Evolutionary conservation across 495 filamentous ascomycete species (phyloP).

Genomic region (Apiosordaria backusii): DNA sequence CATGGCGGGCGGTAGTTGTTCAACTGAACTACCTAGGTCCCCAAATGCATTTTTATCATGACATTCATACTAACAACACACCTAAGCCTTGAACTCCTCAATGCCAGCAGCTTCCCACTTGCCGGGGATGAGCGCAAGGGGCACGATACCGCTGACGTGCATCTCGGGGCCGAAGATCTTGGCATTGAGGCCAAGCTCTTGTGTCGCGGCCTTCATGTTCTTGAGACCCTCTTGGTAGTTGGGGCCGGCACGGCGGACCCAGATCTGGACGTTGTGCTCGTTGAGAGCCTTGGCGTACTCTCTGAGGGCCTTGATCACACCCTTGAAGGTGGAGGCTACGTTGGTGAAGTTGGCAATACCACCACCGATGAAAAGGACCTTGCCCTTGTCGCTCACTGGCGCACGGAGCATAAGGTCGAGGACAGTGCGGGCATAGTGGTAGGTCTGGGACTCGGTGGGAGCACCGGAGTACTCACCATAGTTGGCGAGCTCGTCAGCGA

Average conservation of each 20-base stretch:
- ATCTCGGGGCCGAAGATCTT: slow-evolving; percentile 98
- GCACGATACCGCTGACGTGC: slow-evolving; percentile 67
- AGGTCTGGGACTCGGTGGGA: slow-evolving; percentile 96
- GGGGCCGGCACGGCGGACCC: slow-evolving; percentile 97
- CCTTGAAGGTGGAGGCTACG: slow-evolving; percentile 98
- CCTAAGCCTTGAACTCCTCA: slow-evolving; percentile 53
- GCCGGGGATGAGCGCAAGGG: slow-evolving; percentile 57
- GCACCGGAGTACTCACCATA: slow-evolving; percentile 99
- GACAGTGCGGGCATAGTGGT: slow-evolving; percentile 95
- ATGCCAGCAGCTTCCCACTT: slow-evolving; percentile 49
- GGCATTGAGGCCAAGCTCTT: slow-evolving; percentile 89
- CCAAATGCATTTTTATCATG: not conserved
- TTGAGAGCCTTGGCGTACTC: slow-evolving; percentile 80
- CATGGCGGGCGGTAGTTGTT: not conserved
- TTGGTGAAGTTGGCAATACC: slow-evolving; percentile 99
- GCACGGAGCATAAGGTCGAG: slow-evolving; percentile 97
- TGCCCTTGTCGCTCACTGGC: slow-evolving; percentile 80
- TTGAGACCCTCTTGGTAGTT: slow-evolving; percentile 99
- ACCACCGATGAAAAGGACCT: slow-evolving; percentile 98
- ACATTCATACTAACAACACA: not conserved
- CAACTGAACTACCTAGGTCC: not conserved
- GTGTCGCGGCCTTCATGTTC: slow-evolving; percentile 96
- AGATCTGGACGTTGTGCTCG: slow-evolving; percentile 99
- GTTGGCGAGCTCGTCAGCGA: slow-evolving; percentile 94
- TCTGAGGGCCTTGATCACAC: slow-evolving; percentile 94